Evolutionary conservation across 768 basidiomycete species (phyloP), one percentile per base, ranked within the genome.

Genomic region (Suillus lakei): DNA sequence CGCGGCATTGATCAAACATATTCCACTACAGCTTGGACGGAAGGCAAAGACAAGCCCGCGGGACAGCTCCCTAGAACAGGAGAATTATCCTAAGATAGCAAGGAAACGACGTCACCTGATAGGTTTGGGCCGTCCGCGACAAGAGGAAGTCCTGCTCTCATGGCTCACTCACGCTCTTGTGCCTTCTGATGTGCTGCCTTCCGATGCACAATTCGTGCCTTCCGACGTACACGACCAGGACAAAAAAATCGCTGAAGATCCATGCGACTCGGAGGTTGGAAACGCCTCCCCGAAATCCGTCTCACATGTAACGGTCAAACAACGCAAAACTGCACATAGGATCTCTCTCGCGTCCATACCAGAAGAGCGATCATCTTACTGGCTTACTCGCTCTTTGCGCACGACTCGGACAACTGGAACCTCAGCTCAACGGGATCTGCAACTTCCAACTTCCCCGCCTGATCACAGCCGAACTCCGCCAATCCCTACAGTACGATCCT

Each of bases 381-480:
- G 66, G 66, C 43, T 67, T 34, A 54, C 66, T 18, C 63, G 66
- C 10, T 34, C 64, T 21, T 43, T 65, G 55, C 51, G 60, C n/a
- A 54, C 30, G 21, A 30, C 46, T 30, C 16, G 39, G 59, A 55
- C 23, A 15, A 34, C n/a, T 56, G 21, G 10, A 3, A 6, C 12
- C 13, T 23, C 18, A 12, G 36, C 30, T n/a, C 15, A 13, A 15
- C 6, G 10, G 51, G 51, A 55, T 36, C 36, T n/a, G 26, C 21
- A 12, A 21, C 21, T n/a, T 28, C 1, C 28, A 61, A 58, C 4
- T 56, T 61, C 30, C 28, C 34, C 16, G 12, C 28, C 13, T 15
- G n/a, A 6, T 51, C 51, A 23, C 51, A 38, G 36, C 21, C 54
- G 5, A 21, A 58, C 60, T 12, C n/a, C n/a, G 6, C 30, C 21